Percentiles rank a stretch among this genome's conserved stretches.
These are phyloP conservation scores for Fraxinus floribunda DNA, from an alignment of 305 asterid species.

Conservation along the genomic window DNA sequence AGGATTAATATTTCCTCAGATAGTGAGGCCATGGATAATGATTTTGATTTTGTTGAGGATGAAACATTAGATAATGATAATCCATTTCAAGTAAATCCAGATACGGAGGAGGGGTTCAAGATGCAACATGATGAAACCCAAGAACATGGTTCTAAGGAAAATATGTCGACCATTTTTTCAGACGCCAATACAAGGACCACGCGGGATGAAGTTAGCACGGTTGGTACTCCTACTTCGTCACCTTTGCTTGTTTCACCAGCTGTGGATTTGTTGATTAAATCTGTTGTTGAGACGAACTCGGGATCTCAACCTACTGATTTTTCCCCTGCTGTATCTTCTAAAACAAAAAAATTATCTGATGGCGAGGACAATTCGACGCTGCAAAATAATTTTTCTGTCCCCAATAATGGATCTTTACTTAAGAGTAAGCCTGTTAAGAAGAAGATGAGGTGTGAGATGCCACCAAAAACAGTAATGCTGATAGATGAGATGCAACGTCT, in stretches of 20 bases:
- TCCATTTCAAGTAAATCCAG: constrained; percentile 36
- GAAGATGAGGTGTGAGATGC: constrained; percentile 84
- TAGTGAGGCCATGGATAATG: constrained; percentile 36
- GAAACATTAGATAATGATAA: constrained; percentile 44
- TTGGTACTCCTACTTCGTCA: constrained; percentile 16
- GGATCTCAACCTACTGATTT: constrained; percentile 21
- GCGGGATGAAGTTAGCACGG: constrained; percentile 7
- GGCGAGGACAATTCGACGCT: constrained; percentile 12
- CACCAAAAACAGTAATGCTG: constrained; percentile 67
- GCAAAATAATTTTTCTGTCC: constrained; percentile 19
- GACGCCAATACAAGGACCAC: constrained; percentile 8
- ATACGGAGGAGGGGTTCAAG: constrained; percentile 34
- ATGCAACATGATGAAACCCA: constrained; percentile 21
- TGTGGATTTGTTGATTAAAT: constrained; percentile 29
- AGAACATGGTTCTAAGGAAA: constrained; percentile 14
- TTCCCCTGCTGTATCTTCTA: constrained; percentile 7
- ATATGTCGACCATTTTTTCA: constrained; percentile 21
- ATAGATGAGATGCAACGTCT: constrained; percentile 64
- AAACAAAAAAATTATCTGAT: constrained; percentile 6
- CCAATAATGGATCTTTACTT: constrained; percentile 30
- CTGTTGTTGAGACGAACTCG: constrained; percentile 13
- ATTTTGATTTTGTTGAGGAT: constrained; percentile 75
- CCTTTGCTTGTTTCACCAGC: constrained; percentile 17
- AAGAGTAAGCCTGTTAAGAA: constrained; percentile 36
- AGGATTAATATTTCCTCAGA: constrained; percentile 29